Conservation (phyloP, 495 filamentous ascomycete genomes). For the Penicillium taxi region DNA sequence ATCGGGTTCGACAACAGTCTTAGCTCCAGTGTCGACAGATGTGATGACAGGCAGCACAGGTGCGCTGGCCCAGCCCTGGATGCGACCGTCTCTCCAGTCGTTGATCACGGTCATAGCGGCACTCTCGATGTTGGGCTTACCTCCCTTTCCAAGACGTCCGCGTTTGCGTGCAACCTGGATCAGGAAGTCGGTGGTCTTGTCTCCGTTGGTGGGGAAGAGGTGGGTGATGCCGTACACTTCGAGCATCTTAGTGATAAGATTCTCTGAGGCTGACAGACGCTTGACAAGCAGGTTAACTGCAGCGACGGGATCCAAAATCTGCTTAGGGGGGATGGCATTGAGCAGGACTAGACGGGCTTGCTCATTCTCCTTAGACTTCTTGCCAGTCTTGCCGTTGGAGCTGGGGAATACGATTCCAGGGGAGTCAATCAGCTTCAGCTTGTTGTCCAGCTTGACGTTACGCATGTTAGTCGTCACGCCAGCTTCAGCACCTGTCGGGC, state of each 20-base stretch:
- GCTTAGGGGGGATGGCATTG: constrained; percentile 86
- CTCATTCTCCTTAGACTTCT: constrained; percentile 47
- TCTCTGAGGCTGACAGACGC: constrained; percentile 63
- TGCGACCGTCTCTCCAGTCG: constrained; percentile 92
- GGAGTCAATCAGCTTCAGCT: constrained; percentile 88
- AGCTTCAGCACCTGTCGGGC: constrained; percentile 85
- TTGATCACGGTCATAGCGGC: constrained; percentile 89
- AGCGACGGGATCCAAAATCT: constrained; percentile 83
- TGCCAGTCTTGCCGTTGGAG: constrained; percentile 38
- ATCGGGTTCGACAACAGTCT: constrained; percentile 21
- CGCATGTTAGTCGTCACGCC: constrained; percentile 86
- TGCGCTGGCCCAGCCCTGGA: constrained; percentile 84
- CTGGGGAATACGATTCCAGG: constrained; percentile 92
- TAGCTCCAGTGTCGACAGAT: constrained; percentile 23
- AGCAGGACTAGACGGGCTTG: constrained; percentile 81
- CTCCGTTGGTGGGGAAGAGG: constrained; percentile 58
- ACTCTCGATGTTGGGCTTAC: constrained; percentile 77
- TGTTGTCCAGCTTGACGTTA: constrained; percentile 89
- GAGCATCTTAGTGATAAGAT: constrained; percentile 65
- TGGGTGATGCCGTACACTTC: constrained; percentile 74
- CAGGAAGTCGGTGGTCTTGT: constrained; percentile 84
- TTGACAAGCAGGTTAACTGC: constrained; percentile 75
- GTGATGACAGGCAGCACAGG: constrained; percentile 53
- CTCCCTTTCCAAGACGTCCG: constrained; percentile 80
- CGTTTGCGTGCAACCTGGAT: constrained; percentile 90